Base-by-base conservation (phyloP, 192 early-diverging fungal species). In the Mortierella claussenii region DNA sequence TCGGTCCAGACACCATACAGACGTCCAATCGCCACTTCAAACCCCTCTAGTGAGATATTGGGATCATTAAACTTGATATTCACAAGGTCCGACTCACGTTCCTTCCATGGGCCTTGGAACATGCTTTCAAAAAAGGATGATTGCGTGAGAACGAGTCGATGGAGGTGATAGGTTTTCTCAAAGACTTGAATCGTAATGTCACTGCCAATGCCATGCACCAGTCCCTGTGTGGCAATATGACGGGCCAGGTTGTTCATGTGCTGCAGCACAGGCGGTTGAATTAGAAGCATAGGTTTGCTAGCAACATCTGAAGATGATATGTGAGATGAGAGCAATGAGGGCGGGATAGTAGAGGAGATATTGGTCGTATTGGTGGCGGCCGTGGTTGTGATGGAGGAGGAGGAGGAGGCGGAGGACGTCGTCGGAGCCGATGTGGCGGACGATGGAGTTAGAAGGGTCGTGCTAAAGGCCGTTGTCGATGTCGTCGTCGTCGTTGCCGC, bases 71-170 rank as follows among this genome's bases (percentile, higher is more conserved):
- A 85, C 23, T 73, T 46, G 24, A 88, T 52, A 10, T 74, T 70
- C 0, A 88, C 69, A 2, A 9, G 24, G 18, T 75, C 57, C 11
- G 40, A 37, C 0, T 45, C 47, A 10, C 65, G 45, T 54, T 88
- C 87, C 28, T 58, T 65, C 68, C 84, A 88, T 1, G 79, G 70
- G 15, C 87, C 87, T 30, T 82, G 62, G 0, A 88, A 24, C 24
- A 86, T 59, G 10, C 60, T 55, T 9, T 79, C 76, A 58, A 86
- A 88, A 43, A 85, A 88, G 0, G 70, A 59, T 27, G 82, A 82
- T 55, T 88, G 87, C 31, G 76, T 71, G 27, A 88, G 56, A 11
- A 88, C 66, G 0, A 88, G 65, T n/a, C 83, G 74, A 59, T 88
- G 87, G 4, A 88, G 80, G 21, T 49, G 69, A 56, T 88, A 88